Base-by-base conservation (phyloP, 2,329 filamentous ascomycete genomes). In the Monilinia fructicola region DNA sequence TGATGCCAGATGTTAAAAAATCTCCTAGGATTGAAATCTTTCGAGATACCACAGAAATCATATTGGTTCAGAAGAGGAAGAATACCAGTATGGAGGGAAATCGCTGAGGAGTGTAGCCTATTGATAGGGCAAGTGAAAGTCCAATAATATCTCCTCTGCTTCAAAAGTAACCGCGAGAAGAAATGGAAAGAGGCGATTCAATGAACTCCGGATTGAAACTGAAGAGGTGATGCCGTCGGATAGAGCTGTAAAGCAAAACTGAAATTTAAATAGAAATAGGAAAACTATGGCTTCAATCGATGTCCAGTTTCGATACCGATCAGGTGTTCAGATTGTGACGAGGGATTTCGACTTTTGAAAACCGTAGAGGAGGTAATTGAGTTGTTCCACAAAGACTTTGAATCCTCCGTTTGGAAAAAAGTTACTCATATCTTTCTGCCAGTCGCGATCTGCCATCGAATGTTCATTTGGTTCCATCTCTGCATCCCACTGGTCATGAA, bases 401-500 rank as follows among this genome's bases (percentile, higher is more conserved):
- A 75, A 68, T 40, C 73, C 64, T n/a, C 65, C 64, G 26, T 67
- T 53, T 12, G 66, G 56, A 61, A 76, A 77, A 42, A 74, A 70
- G 28, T 70, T 67, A 35, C 46, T 66, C 11, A 75, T 67, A 35
- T 72, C 55, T 11, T 46, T 18, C 23, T 70, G 65, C 72, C 72
- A 77, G 12, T 64, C 48, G 54, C 75, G 73, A 35, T 61, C 67
- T 18, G 64, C 46, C 14, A 66, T 70, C 2, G 67, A 71, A 9
- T 68, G 40, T 48, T 73, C 69, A 48, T 73, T 69, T n/a, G 70
- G 71, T 52, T 69, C 67, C 71, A 74, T 74, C 31, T 73, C 42
- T 26, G 28, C 52, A 28, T 76, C 74, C 76, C 76, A 77, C 11
- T 67, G 56, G 3, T 66, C 71, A 63, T 74, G 70, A 50, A 71